phyloP scores from a whole-genome alignment of 345 rosid genomes.

The Linum trigynum region DNA sequence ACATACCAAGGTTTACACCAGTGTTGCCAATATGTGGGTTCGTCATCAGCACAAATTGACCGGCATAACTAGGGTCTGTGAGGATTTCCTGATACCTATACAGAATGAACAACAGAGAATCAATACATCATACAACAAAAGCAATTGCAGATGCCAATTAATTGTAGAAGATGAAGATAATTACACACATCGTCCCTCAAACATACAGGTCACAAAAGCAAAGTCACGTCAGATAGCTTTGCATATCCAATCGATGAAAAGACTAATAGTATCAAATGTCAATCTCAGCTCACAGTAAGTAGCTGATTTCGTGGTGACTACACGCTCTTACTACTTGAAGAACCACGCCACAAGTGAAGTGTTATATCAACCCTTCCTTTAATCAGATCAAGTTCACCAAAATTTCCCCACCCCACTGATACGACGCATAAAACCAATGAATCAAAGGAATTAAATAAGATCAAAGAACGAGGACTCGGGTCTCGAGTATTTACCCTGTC shows the following conservation, averaged over 20 bases:
- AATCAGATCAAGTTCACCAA: background rate
- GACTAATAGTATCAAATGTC: too few species aligned
- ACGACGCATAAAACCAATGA: background rate
- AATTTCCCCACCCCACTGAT: background rate
- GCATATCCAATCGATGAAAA: too few species aligned
- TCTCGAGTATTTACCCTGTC: slow-evolving; percentile 45
- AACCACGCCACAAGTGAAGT: too few species aligned
- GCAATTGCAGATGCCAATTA: background rate
- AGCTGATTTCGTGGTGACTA: too few species aligned
- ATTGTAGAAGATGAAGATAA: background rate
- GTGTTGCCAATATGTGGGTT: slow-evolving; percentile 98
- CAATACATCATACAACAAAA: background rate
- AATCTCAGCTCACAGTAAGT: too few species aligned
- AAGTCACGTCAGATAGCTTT: too few species aligned
- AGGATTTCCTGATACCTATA: slow-evolving; percentile 96
- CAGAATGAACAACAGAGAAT: background rate
- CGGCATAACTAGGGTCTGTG: slow-evolving; percentile 94
- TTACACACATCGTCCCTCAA: too few species aligned
- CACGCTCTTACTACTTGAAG: too few species aligned
- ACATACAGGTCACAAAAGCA: too few species aligned
- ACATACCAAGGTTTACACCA: slow-evolving; percentile 79
- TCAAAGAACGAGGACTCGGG: too few species aligned
- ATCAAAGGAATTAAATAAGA: background rate
- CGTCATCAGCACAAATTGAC: slow-evolving; percentile 96
- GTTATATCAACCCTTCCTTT: too few species aligned